phyloP scores from a whole-genome alignment of 441 rosid species.

The Pelargonium myrrhifolium region DNA sequence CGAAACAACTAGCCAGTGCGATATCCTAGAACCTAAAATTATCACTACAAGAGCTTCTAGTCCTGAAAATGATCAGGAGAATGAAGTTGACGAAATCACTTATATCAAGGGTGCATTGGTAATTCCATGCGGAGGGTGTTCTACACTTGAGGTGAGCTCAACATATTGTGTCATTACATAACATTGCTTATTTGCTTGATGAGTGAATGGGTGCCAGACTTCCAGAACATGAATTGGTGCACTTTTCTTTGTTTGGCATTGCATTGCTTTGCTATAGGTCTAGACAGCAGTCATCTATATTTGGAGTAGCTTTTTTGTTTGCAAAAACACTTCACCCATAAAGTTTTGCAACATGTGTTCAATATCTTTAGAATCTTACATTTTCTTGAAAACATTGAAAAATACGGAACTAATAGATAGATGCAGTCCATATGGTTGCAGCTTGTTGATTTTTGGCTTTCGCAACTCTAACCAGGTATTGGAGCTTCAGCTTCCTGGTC shows the following conservation, averaged over 20 bases:
- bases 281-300: neutral
- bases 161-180: neutral
- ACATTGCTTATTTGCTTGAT: neutral
- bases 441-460: constrained; percentile 10
- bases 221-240: too few species aligned
- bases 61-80: constrained; percentile 17
- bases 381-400: neutral
- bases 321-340: neutral
- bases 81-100: constrained; percentile 35
- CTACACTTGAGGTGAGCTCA: constrained; percentile 58
- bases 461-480: constrained; percentile 42
- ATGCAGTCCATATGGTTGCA: neutral
- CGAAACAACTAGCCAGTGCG: constrained; percentile 27
- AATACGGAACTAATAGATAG: too few species aligned
- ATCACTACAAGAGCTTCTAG: constrained; percentile 52
- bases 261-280: neutral
- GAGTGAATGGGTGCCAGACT: neutral
- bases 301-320: neutral
- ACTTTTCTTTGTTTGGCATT: too few species aligned
- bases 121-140: constrained; percentile 62
- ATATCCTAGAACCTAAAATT: constrained; percentile 55
- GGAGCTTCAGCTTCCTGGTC: constrained; percentile 89
- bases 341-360: neutral
- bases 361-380: neutral
- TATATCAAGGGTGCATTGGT: constrained; percentile 48